Conservation (phyloP, 495 filamentous ascomycete genomes). For the Penicillium manginii region DNA sequence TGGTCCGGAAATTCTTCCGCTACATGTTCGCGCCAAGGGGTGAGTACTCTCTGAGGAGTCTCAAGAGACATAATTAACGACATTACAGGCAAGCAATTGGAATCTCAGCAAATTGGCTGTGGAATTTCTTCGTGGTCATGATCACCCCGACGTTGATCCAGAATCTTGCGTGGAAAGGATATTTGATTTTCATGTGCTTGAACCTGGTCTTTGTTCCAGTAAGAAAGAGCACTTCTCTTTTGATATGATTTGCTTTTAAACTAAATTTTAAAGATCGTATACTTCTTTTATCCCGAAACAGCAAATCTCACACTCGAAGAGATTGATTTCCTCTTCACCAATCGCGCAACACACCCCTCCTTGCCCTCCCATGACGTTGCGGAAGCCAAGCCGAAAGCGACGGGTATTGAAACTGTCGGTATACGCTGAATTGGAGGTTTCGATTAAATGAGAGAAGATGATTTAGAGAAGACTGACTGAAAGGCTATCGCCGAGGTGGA, state of each 20-base stretch:
- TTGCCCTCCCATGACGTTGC: neutral
- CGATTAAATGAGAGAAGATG: too few relatives aligned
- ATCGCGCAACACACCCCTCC: constrained; percentile 14
- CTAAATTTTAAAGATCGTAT: constrained; percentile 33
- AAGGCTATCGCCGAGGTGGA: too few relatives aligned
- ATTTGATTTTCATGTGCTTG: constrained; percentile 62
- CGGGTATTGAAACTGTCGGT: too few relatives aligned
- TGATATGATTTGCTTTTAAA: neutral
- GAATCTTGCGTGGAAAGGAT: constrained; percentile 59
- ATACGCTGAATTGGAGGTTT: too few relatives aligned
- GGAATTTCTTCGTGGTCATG: constrained; percentile 64
- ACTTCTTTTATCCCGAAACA: constrained; percentile 49
- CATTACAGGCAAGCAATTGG: constrained; percentile 33
- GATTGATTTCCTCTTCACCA: constrained; percentile 40
- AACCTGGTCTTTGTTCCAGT: constrained; percentile 52
- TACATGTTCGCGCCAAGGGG: constrained; percentile 47
- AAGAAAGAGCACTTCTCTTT: neutral
- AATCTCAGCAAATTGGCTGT: constrained; percentile 41
- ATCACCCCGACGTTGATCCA: constrained; percentile 58
- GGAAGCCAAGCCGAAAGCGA: too few relatives aligned
- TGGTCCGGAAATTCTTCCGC: constrained; percentile 48
- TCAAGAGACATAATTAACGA: neutral
- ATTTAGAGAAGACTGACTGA: too few relatives aligned
- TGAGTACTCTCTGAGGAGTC: constrained; percentile 14
- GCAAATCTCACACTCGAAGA: constrained; percentile 47